phyloP scores from a whole-genome alignment of 257 asterid genomes.

The Primulina eburnea region DNA sequence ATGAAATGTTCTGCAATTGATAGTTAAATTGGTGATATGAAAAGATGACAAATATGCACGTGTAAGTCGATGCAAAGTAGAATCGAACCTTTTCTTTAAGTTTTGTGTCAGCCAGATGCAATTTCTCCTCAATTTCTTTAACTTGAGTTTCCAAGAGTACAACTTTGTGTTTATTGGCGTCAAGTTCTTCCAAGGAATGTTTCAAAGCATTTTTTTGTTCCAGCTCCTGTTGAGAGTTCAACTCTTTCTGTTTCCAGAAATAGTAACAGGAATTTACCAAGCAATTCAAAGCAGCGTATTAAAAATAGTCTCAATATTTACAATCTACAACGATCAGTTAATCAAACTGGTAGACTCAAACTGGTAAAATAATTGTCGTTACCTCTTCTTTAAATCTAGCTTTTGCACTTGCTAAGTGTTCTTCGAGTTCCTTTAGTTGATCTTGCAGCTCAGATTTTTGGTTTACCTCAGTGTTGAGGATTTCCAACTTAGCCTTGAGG shows the following conservation, averaged over 20 bases:
- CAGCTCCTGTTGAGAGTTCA: conserved; percentile 43
- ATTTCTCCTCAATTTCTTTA: conserved; percentile 56
- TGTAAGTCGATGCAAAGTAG: conserved; percentile 4
- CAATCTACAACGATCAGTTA: background rate
- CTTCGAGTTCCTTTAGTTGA: conserved; percentile 59
- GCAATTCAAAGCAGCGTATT: background rate
- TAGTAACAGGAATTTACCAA: background rate
- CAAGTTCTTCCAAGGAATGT: conserved; percentile 53
- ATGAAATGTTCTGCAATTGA: background rate
- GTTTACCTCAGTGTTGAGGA: conserved; percentile 43
- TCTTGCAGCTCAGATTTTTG: conserved; percentile 56
- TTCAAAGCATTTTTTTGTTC: conserved; percentile 58
- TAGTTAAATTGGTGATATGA: background rate
- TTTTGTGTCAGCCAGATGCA: conserved; percentile 62
- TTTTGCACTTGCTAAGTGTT: conserved; percentile 50
- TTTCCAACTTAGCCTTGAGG: conserved; percentile 56
- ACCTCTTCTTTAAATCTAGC: conserved; percentile 56
- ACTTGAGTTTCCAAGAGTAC: conserved; percentile 45
- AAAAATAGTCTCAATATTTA: background rate
- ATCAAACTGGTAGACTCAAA: conserved; percentile 19
- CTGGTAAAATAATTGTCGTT: conserved; percentile 10
- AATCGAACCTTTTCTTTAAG: conserved; percentile 63
- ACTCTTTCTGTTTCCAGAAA: conserved; percentile 53
- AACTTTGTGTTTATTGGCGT: conserved; percentile 55
- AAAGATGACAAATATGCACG: conserved; percentile 1